Evolutionary conservation across 2,329 filamentous ascomycete species (phyloP), one percentile per base, ranked within the genome.

Genomic region (Colletotrichum cuscutae): DNA sequence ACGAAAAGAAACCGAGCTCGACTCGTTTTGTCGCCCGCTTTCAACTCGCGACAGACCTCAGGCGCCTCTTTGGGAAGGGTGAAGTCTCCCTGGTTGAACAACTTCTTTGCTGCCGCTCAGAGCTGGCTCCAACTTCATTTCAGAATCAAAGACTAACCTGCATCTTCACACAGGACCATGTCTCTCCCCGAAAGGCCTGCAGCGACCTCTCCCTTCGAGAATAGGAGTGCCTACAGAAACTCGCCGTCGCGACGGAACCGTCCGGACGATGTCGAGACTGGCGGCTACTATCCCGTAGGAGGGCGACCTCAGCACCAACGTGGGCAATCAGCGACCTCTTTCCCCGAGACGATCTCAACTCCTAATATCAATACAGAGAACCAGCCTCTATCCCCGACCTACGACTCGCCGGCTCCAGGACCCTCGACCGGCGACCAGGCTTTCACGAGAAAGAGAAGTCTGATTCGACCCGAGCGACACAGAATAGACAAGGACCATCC

Each of bases 401-500:
- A 78, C 57, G 83, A 83, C 46, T 72, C 81, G n/a, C 76, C 80
- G 32, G 24, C 26, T 11, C 42, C 73, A 62, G 65, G 66, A 46
- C 70, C 70, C 32, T 65, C 73, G 13, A 46, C 65, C n/a, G 63
- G 59, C 60, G 72, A 68, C 64, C 79, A 82, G 65, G 80, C 82
- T 52, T 81, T 89, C 73, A 80, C 84, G 73, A 91, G 95, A 77
- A 98, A 98, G 84, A 91, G 93, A 81, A 98, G 94, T 82, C 86
- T 99, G 75, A 92, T 99, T 79, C 89, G 94, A 74, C 97, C 97
- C 1, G 97, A 99, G 84, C 91, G 97, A 76, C 93, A 93, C 78
- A 91, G 93, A 77, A 94, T 97, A 77, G 93, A 95, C 77, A 91
- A 89, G 75, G 93, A 95, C 77, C 95, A 98, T 81, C 95, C 95